Conservation (phyloP, 257 asterid genomes). For the Verbascum thapsus region DNA sequence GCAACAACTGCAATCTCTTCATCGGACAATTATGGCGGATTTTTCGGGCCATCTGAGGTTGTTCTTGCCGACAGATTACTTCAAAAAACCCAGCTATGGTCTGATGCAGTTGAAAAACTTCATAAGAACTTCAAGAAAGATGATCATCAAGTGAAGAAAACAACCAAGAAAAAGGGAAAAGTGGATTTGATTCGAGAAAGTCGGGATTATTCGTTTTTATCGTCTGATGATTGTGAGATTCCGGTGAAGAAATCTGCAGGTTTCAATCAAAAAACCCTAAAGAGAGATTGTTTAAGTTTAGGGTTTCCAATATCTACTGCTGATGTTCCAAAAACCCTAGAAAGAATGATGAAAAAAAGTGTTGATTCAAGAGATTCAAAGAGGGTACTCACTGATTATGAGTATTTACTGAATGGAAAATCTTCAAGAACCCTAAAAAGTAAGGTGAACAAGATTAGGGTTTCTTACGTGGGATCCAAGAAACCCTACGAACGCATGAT, state of each 20-base stretch:
- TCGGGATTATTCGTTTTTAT: slow-evolving; percentile 22
- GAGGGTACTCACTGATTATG: too few species aligned
- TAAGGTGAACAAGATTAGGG: too few species aligned
- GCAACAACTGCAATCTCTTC: not conserved
- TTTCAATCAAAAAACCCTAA: not conserved
- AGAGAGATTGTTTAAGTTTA: too few species aligned
- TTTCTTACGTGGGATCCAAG: too few species aligned
- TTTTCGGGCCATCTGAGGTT: slow-evolving; percentile 17
- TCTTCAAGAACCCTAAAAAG: too few species aligned
- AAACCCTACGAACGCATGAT: too few species aligned
- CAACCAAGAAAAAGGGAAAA: not conserved
- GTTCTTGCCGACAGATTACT: not conserved
- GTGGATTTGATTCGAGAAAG: not conserved
- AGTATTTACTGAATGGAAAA: too few species aligned
- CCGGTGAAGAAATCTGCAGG: not conserved
- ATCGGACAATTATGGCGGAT: not conserved
- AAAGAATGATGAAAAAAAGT: too few species aligned
- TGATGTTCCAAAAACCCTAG: too few species aligned
- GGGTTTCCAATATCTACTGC: too few species aligned
- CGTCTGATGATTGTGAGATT: not conserved
- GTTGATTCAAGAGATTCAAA: too few species aligned
- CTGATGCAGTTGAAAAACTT: not conserved
- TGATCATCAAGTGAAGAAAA: not conserved
- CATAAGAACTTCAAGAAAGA: not conserved
- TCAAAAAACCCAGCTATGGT: not conserved